Base-by-base conservation (phyloP, 176 grass and related monocot species). In the Juncus effusus region DNA sequence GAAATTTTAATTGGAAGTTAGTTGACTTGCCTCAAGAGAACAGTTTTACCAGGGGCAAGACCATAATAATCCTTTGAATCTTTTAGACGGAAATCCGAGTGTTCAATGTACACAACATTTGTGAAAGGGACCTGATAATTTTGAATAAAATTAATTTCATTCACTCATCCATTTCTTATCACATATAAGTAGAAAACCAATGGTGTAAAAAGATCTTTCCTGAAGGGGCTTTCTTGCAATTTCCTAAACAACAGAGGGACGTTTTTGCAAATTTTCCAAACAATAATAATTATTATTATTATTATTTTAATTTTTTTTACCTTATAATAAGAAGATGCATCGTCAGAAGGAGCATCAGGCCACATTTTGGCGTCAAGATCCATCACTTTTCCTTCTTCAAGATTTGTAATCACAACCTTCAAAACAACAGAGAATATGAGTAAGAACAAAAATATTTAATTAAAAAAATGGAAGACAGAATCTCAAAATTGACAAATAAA, bases 281-380 rank as follows among this genome's bases (percentile, higher is more conserved):
- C 6, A 47, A 47, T 47, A 47, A 47, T 47, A 9, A 47, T 6
- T 47, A 9, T 28, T 28, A 28, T 28, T 28, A 28, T 28, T 28
- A 28, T 28, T 28, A 28, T 51, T 36, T 51, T 53, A 51, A 52
- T n/a, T 56, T 56, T 56, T 13, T n/a, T 45, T 51, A 96, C 94
- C 94, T 99, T 99, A 70, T 99, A 93, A 72, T 84, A 91, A 58
- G 94, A 86, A 4, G 85, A 76, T 56, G 80, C 58, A 16, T 84
- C 88, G 44, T 86, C 81, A 77, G 83, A 85, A 85, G 87, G 81
- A 80, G 85, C 88, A 87, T 99, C 94, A 70, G 94, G 94, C 94
- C 94, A 99, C 83, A 86, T 89, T 76, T 85, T 99, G 54, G 88
- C 94, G 54, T 90, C 94, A 84, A 99, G 85, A 76, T 93, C 75